These are phyloP conservation scores for Shiraia bambusicola DNA, from an alignment of 2,329 filamentous ascomycete species.

Conservation along the genomic window DNA sequence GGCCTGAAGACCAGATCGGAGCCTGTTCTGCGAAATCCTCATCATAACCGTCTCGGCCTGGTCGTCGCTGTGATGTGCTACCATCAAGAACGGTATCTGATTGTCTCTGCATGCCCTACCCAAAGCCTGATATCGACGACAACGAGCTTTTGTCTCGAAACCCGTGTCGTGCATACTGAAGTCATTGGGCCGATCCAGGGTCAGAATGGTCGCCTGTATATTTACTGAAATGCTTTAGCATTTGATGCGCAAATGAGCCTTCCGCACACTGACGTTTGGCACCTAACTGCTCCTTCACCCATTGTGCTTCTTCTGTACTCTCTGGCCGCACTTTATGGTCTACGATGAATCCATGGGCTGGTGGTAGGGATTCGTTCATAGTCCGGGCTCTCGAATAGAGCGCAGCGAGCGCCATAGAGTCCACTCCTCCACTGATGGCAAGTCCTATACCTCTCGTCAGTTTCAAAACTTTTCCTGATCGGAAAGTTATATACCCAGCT, in stretches of 20 bases:
- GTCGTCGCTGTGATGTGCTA: constrained; percentile 88
- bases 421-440: constrained; percentile 87
- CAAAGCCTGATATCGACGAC: constrained; percentile 70
- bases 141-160: constrained; percentile 76
- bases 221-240: constrained; percentile 26
- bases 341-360: constrained; percentile 59
- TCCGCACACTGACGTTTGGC: constrained; percentile 43
- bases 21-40: constrained; percentile 69
- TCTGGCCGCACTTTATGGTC: constrained; percentile 61
- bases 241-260: not conserved
- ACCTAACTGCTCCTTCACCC: constrained; percentile 50
- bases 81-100: constrained; percentile 62
- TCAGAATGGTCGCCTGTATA: constrained; percentile 35
- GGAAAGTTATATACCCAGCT: constrained; percentile 19
- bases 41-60: constrained; percentile 87
- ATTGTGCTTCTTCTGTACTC: constrained; percentile 57
- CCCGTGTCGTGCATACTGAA: constrained; percentile 51
- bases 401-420: constrained; percentile 93
- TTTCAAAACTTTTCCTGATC: not conserved
- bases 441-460: constrained; percentile 49
- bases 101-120: constrained; percentile 60
- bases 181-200: constrained; percentile 43
- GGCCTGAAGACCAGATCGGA: constrained; percentile 69
- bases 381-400: constrained; percentile 56
- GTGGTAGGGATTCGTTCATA: constrained; percentile 11